Evolutionary conservation across 805 yeast genomes (phyloP), one percentile per base, ranked within the genome.

Genomic region (Yarrowia deformans): DNA sequence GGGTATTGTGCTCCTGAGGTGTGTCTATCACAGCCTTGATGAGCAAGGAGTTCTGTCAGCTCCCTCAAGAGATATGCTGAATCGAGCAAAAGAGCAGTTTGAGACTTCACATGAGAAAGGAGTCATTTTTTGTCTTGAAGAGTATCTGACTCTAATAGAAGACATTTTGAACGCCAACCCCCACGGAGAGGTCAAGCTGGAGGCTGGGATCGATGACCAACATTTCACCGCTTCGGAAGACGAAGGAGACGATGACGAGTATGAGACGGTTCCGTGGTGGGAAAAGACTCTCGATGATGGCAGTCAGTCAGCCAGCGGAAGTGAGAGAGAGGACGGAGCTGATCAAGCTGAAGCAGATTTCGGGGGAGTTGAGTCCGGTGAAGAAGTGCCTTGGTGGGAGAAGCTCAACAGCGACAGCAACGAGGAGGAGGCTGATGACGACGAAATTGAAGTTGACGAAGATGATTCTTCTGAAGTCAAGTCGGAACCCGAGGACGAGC

Each of bases 331-430:
- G 29, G 29, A n/a, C 16, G 35, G 19, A 12, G 23, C 9, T 3
- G 23, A 42, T 7, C 9, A 42, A 4, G 6, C 48, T 43, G 48
- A 42, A 16, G 45, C 5, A 16, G 18, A 16, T 1, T 10, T 5
- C 1, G 42, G 14, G 2, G 18, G 29, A n/a, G 29, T 29, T 35
- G 43, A 2, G 7, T 19, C 61, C 9, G 61, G 23, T 23, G 45
- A 39, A 10, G 48, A 14, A 8, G 63, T 42, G 6, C 63, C 63
- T 16, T 56, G 63, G 63, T 56, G 63, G 63, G 63, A 56, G n/a
- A 40, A 37, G 2, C 48, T 56, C 39, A 37, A 55, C 42, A 55
- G 61, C 42, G 61, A 37, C 13, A 45, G 45, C 7, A 35, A 19
- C 7, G 43, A 14, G 6, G 16, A 23, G 2, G 39, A 16, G 5